Evolutionary conservation across 768 basidiomycete species (phyloP), one percentile per base, ranked within the genome.

Genomic region (Scleroderma citrinum): DNA sequence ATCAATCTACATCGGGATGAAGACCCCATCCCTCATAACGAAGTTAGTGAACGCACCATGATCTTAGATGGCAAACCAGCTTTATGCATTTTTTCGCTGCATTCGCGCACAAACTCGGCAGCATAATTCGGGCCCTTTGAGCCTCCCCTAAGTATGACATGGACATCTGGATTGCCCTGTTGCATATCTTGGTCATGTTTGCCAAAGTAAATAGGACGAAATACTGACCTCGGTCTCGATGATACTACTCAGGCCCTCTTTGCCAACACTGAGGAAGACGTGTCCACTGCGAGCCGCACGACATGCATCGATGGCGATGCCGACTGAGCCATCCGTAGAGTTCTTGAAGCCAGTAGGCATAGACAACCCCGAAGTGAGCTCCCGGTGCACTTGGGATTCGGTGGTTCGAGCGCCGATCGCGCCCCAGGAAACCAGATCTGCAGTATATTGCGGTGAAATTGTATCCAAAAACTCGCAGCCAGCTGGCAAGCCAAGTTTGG

Each of bases 311-410:
- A 98, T 78, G 0, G 96, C 94, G 55, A 97, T 88, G 43, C 83
- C 81, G 37, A 95, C 80, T 24, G 83, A 85, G 34, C 96, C 96
- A 58, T 98, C 96, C 2, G 95, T 98, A 11, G 90, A 90, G 60
- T 99, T 99, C 72, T 99, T 99, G 82, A 99, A 98, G 7, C 96
- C 96, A 5, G 93, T 92, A 3, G 90, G 87, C 88, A 95, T 92
- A 14, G 88, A 91, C n/a, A 95, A 73, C 2, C 84, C 89, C 5
- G 84, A 87, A 10, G 82, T 81, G 14, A 95, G 76, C 68, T 95
- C 92, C 40, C 92, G 84, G 63, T 95, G 92, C 14, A 95, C 90
- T 64, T 95, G 87, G 4, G 87, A 91, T 65, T 95, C 92, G 1
- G 93, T 94, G 12, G 92, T 93, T 13, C 91, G 78, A 12, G 90